Percentiles rank a stretch among this genome's conserved stretches.
phyloP scores from a whole-genome alignment of 371 early-diverging fungal species.

The Mucor mucedo region DNA sequence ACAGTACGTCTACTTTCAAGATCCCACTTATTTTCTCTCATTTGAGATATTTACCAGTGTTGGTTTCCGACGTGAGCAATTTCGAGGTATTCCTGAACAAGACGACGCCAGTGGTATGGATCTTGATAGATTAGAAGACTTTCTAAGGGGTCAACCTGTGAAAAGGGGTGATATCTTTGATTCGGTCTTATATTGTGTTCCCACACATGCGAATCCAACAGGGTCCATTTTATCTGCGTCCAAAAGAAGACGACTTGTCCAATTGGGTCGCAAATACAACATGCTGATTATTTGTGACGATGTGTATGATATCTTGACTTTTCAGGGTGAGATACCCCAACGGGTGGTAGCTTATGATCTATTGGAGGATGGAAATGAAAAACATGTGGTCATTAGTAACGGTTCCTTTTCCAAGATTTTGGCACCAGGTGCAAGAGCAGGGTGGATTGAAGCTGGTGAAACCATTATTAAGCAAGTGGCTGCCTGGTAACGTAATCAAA shows the following conservation, averaged over 20 bases:
- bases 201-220: constrained; percentile 66
- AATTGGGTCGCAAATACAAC: constrained; percentile 55
- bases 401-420: constrained; percentile 51
- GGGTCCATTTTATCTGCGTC: constrained; percentile 41
- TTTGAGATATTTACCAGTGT: constrained; percentile 53
- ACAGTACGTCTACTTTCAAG: constrained; percentile 52
- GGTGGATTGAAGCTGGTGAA: constrained; percentile 45
- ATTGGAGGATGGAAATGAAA: constrained; percentile 9
- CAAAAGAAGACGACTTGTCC: constrained; percentile 45
- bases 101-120: constrained; percentile 26
- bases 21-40: constrained; percentile 68
- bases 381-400: constrained; percentile 45
- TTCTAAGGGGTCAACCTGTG: constrained; percentile 14
- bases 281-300: constrained; percentile 68
- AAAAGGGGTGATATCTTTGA: neutral
- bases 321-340: constrained; percentile 22
- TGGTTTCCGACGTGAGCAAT: constrained; percentile 42
- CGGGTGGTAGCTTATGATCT: constrained; percentile 44
- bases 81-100: constrained; percentile 43
- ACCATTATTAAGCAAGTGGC: constrained; percentile 33
- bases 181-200: constrained; percentile 61
- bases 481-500: constrained; percentile 28
- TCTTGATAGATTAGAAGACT: constrained; percentile 26
- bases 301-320: constrained; percentile 63
- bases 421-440: constrained; percentile 44